Evolutionary conservation across 1,284 basidiomycete genomes (phyloP), one percentile per base, ranked within the genome.

Genomic region (Puccinia coronata): DNA sequence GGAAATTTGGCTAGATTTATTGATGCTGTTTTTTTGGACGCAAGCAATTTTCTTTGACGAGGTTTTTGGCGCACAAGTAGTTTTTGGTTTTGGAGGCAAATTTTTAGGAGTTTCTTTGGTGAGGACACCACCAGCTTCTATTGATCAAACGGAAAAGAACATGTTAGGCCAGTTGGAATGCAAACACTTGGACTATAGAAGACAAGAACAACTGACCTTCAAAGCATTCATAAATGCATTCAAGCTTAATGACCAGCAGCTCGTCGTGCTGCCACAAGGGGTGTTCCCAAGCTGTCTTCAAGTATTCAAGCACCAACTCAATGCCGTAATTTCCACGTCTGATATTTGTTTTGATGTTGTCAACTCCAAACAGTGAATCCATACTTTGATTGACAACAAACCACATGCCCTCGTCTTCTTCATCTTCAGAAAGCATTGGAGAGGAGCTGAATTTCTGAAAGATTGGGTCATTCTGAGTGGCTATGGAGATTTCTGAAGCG

Each of bases 371-470:
- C 2, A 72, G 41, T 5, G 69, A 47, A 72, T 72, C 69, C 41
- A 72, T 20, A 20, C 5, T 31, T 47, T 25, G 6, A 51, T 72
- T 72, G 11, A 72, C 41, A 20, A 53, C 41, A 34, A 9, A 72
- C 69, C 69, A 72, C 41, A 72, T 51, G 4, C 69, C 69, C 28
- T 72, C 69, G 20, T 72, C 69, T 53, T 51, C 39, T n/a, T 72
- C 43, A 23, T 23, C 41, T 47, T 18, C 34, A 39, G 28, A 9
- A 67, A 67, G 8, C 5, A 67, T 67, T 67, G 63, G 63, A 4
- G 63, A 25, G 11, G n/a, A 18, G n/a, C 36, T 41, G 41, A 67
- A 67, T 23, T 20, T 16, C n/a, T 67, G 36, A 39, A 39, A 67
- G 5, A 67, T 67, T 25, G 11, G 41, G 34, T 67, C 63, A 25